Base-by-base conservation (phyloP, 1,139 yeast genomes). In the Candida labiduridarum region DNA sequence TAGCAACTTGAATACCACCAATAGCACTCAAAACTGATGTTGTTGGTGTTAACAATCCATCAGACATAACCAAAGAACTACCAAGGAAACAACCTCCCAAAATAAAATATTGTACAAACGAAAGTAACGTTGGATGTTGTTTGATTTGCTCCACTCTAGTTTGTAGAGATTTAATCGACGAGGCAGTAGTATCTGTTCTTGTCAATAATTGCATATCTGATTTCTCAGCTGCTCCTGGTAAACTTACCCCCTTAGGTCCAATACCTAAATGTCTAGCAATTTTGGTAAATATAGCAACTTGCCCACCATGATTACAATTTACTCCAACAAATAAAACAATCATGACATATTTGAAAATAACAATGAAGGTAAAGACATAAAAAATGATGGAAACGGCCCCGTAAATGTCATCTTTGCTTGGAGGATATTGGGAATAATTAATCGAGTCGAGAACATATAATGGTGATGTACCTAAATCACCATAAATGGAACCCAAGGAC, bases 381-480 rank as follows among this genome's bases (percentile, higher is more conserved):
- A 83, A 82, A 22, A 83, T 73, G 42, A 80, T 65, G 4, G 85
- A 81, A 36, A 74, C 64, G 1, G 79, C 83, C 9, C 87, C 87
- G 48, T 75, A 68, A 19, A 80, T 58, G 44, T 80, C 82, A 2
- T 69, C 67, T 43, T 63, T 53, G 6, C 65, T 56, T 1, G 77
- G 74, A 4, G 69, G 66, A 10, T 54, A 52, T 22, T 66, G 56
- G 3, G 64, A 58, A 55, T 68, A 68, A 49, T 75, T 71, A 51
- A 81, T 71, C 14, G 83, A 71, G 51, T 79, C 71, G 53, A 78
- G 63, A 10, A 76, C 79, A 60, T 83, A 83, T 51, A 83, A 66
- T 1, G 87, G 87, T 11, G 85, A 79, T 4, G 87, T 83, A 31
- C 84, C 85, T 49, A 83, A 66, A 62, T 83, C 87, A 53, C 87